phyloP scores from a whole-genome alignment of 2,329 filamentous ascomycete genomes.

The Fonsecaea monophora region DNA sequence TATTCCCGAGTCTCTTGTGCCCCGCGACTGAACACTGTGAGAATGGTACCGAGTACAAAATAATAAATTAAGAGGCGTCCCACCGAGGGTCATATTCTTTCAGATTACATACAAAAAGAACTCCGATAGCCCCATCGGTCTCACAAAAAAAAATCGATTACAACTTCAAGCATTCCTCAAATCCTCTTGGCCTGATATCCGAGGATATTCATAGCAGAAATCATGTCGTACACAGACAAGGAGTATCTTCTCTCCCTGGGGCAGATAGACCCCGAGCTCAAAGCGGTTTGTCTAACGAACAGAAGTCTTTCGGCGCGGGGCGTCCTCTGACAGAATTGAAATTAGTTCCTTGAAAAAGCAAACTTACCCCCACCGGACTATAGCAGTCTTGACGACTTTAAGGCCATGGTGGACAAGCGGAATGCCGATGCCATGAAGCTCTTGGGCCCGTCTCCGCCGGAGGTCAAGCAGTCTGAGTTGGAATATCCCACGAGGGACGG shows the following conservation, averaged over 20 bases:
- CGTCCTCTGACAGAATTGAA: slow-evolving; percentile 11
- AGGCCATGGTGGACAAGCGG: slow-evolving; percentile 31
- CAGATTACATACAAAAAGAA: not conserved
- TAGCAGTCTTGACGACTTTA: slow-evolving; percentile 33
- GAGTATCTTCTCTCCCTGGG: slow-evolving; percentile 42
- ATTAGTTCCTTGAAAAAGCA: slow-evolving; percentile 36
- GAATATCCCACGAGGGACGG: slow-evolving; percentile 40
- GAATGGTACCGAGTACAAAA: not conserved
- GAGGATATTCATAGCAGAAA: not conserved
- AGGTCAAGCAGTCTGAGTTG: slow-evolving; percentile 37
- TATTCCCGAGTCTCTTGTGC: not conserved
- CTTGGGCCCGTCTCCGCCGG: slow-evolving; percentile 32
- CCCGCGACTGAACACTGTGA: not conserved
- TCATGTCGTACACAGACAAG: slow-evolving; percentile 31
- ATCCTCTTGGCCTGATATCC: not conserved
- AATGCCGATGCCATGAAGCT: slow-evolving; percentile 28
- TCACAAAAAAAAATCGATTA: not conserved
- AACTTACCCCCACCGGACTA: slow-evolving; percentile 35
- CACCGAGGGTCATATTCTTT: not conserved
- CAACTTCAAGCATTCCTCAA: not conserved
- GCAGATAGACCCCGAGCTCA: slow-evolving; percentile 43
- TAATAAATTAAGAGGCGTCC: slow-evolving; percentile 9
- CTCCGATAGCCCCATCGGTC: not conserved
- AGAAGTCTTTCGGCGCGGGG: not conserved
- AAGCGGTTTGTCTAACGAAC: slow-evolving; percentile 37